Evolutionary conservation across 2,329 filamentous ascomycete species (phyloP), one percentile per base, ranked within the genome.

Genomic region (Pochonia chlamydosporia): DNA sequence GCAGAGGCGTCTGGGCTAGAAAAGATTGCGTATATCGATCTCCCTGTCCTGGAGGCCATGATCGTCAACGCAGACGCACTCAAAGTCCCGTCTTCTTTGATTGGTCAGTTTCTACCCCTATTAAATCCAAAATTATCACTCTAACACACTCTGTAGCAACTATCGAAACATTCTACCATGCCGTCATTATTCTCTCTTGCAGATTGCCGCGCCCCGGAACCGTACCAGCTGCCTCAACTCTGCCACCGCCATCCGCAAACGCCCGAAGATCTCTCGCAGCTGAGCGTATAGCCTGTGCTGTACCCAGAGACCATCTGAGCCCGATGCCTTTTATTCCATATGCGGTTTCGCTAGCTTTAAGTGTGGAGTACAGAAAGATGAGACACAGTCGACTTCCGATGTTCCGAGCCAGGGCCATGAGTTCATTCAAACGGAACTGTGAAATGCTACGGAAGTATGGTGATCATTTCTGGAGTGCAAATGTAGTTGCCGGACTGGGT

Each of bases 341-440:
- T 48, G 79, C 78, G 1, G 69, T 84, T 0, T 80, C 79, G 1
- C 69, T 85, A 1, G 76, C 81, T 0, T 68, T 85, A 1, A 81
- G 77, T 40, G 78, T 84, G 1, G 75, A 78, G 11, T 84, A 84
- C 52, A 73, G 78, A 39, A 82, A 83, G 56, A 81, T 84, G 78
- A 71, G 80, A 2, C 76, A 82, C 53, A 81, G 77, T 48, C 73
- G 73, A 11, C 64, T 82, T 0, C 74, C 79, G 1, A 76, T 81
- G 69, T 82, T 81, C 50, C 73, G 79, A 4, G 69, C 70, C 0
- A 66, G 80, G n/a, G 74, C 77, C 5, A 74, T 76, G 52, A 68
- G 67, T 13, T 67, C 75, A 0, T 83, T 84, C 55, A 70, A 72
- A 43, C 71, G 70, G 39, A 76, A 79, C 35, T 79, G 78, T 10